Evolutionary conservation across 306 rosid species (phyloP).

Genomic region (Castanospermum australe): DNA sequence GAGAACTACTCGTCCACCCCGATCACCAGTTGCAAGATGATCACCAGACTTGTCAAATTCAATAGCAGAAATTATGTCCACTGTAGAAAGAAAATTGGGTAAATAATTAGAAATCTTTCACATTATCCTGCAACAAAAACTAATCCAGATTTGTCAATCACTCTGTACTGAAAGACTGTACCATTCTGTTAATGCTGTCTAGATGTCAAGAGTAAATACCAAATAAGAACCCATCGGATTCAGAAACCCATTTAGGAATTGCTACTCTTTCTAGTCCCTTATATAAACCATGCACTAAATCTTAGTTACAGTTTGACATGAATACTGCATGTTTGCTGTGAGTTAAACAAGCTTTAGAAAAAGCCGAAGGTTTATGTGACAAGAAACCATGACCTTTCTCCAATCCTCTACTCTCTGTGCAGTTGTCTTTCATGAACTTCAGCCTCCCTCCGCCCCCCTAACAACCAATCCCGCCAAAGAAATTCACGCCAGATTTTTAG

Average conservation of each 20-base stretch:
- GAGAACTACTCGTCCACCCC: slow-evolving; percentile 99
- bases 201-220: neutral
- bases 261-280: neutral
- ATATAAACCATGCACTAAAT: neutral
- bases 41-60: slow-evolving; percentile 94
- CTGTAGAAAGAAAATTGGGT: slow-evolving; percentile 49
- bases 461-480: too few relatives aligned
- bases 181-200: neutral
- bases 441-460: too few relatives aligned
- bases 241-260: neutral
- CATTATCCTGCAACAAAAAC: slow-evolving; percentile 21
- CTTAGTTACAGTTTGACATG: slow-evolving; percentile 12
- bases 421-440: too few relatives aligned
- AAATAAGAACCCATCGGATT: neutral
- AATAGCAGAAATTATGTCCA: slow-evolving; percentile 97
- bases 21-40: slow-evolving; percentile 99
- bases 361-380: neutral
- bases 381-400: neutral
- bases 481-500: neutral
- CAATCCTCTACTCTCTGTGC: neutral
- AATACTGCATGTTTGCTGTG: neutral
- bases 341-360: neutral
- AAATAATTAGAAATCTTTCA: slow-evolving; percentile 27
- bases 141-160: slow-evolving; percentile 11
- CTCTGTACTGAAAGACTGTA: neutral